Evolutionary conservation across 805 yeast species (phyloP), one percentile per base, ranked within the genome.

Genomic region (Saccharomyces paradoxus): DNA sequence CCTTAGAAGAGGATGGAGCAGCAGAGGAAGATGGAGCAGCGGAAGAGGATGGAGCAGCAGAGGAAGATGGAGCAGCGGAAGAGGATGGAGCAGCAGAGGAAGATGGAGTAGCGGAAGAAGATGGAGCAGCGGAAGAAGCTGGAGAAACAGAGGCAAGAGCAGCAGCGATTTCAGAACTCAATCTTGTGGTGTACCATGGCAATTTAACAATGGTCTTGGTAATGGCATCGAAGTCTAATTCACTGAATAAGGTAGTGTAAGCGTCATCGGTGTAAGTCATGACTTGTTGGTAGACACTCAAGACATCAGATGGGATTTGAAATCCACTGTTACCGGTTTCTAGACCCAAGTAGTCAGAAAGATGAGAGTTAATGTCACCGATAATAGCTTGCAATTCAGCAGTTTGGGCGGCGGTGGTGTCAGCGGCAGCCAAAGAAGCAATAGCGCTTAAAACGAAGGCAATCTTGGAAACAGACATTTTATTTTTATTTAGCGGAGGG

Each of bases 231-330:
- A 58, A 54, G 56, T 70, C 68, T 49, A 71, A 59, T 52, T 57
- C 52, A 28, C 50, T 14, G 58, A 58, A 69, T 55, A 71, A 60
- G 41, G 71, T 56, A 53, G 74, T 71, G 61, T 63, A 70, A 21
- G 67, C 60, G 32, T 67, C 66, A 51, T 71, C 71, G n/a, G 67
- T 70, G 59, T 67, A 70, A 37, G 74, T 68, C 22, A 59, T 56
- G 30, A 64, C 59, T 41, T 58, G 63, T 47, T 62, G 62, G 55
- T 65, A 70, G 12, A 71, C 17, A 21, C 53, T 50, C 49, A 71
- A 54, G 48, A 71, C 61, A 47, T 59, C 66, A 8, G 66, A 29
- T 56, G 74, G 74, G 28, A 65, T 52, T 28, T 65, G 61, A 57
- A 57, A 61, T 24, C 48, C 55, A 44, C 56, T 41, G 48, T 41